These are phyloP conservation scores for Scedosporium apiospermum DNA, from an alignment of 2,329 filamentous ascomycete genomes.

Conservation along the genomic window DNA sequence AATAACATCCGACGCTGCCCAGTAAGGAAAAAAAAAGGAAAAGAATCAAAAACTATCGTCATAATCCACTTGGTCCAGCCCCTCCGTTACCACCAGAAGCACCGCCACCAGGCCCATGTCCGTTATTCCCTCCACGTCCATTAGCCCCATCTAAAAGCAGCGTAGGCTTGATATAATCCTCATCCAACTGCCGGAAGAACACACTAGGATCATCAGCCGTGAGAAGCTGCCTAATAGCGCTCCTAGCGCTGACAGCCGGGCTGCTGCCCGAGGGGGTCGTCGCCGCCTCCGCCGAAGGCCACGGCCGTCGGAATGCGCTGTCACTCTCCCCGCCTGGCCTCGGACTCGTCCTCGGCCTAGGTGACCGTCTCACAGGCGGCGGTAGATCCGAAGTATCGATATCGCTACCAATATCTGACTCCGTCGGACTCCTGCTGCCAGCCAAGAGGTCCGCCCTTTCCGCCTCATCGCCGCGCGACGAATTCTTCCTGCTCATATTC, in stretches of 20 bases:
- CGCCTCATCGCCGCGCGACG: slow-evolving; percentile 33
- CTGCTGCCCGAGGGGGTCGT: background rate
- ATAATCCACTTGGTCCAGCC: slow-evolving; percentile 1
- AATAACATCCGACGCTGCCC: no score
- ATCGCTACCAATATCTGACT: slow-evolving; percentile 53
- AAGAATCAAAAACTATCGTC: background rate
- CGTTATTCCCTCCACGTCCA: slow-evolving; percentile 17
- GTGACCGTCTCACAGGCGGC: slow-evolving; percentile 42
- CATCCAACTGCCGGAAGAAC: slow-evolving; percentile 85
- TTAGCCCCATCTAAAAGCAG: slow-evolving; percentile 66
- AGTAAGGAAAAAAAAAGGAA: background rate
- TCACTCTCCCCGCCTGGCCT: slow-evolving; percentile 8
- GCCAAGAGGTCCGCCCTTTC: slow-evolving; percentile 50
- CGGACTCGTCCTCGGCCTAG: slow-evolving; percentile 18
- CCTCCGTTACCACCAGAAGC: background rate
- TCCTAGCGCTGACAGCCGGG: slow-evolving; percentile 47
- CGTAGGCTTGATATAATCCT: slow-evolving; percentile 91
- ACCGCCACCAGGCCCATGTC: slow-evolving; percentile 12
- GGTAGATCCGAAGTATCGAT: slow-evolving; percentile 59
- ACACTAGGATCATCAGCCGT: slow-evolving; percentile 81
- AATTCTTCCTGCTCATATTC: slow-evolving; percentile 43
- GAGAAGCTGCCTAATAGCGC: slow-evolving; percentile 71
- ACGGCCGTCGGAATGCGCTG: background rate
- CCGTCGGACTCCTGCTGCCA: slow-evolving; percentile 33
- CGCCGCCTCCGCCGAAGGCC: background rate